Base-by-base conservation (phyloP, 768 basidiomycete genomes). In the Russula earlei region DNA sequence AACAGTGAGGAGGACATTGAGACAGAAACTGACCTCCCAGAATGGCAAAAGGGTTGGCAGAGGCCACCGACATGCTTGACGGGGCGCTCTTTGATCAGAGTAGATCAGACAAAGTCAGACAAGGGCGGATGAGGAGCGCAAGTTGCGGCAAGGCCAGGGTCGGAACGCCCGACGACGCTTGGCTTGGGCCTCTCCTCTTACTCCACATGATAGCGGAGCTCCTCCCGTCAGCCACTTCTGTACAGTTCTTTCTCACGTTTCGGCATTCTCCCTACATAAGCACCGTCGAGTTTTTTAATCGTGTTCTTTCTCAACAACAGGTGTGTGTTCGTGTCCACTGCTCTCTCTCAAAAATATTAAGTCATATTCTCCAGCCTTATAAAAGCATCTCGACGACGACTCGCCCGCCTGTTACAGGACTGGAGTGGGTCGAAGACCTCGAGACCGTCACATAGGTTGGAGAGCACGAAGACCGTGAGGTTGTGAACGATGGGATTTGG, bases 341-440 rank as follows among this genome's bases (percentile, higher is more conserved):
- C 17, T n/a, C n/a, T n/a, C n/a, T n/a, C 5, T 29, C n/a, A 24
- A 3, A 12, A 20, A 44, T 11, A 41, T 27, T 41, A 40, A n/a
- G 10, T 22, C 24, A 45, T 36, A 45, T 34, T 36, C 51, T 49
- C 12, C 60, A 88, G 86, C 80, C 78, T 67, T 73, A 74, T 67
- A 80, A 87, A 91, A 91, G 88, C 88, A 90, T 90, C 88, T 89
- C 84, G 78, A 82, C 77, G 85, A 90, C 65, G 87, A 81, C 72
- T 74, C 72, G 82, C 78, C 80, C 85, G 79, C 87, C 79, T 68
- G 59, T 59, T 42, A 68, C 61, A 72, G 81, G 85, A 85, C 73
- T 78, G 80, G 80, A 65, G 84, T 73, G 76, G 80, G 75, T 86
- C 84, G 77, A 88, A 78, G 88, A 90, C 81, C 74, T 81, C 75